Base-by-base conservation (phyloP, 805 yeast species). In the Yamadazyma nakazawae region DNA sequence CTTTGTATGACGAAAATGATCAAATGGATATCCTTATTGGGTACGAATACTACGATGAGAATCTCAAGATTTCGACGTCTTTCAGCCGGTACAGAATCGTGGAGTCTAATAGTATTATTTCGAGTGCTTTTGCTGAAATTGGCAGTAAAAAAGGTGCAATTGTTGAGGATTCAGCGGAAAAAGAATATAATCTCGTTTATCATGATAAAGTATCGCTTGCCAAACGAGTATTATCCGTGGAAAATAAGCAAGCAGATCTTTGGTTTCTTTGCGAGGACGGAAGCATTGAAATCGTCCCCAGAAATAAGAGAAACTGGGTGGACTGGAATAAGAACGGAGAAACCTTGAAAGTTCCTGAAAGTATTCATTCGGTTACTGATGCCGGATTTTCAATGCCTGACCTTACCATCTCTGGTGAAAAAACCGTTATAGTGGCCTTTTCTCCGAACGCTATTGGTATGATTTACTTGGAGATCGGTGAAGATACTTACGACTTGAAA, bases 371-470 rank as follows among this genome's bases (percentile, higher is more conserved):
- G 0, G 54, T 82, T 2, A 63, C 73, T 26, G 86, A 82, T 52
- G 70, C 78, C 5, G 88, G 86, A 0, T 83, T 75, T 56, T 60
- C 66, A 40, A 70, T 81, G 37, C 77, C 81, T 0, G 54, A 54
- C 25, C 16, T 52, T 3, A 37, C 48, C n/a, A 18, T 45, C 11
- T 24, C 42, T 1, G 35, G 43, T 2, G 43, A 44, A 5, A 42
- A 47, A 14, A 73, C 78, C 7, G 57, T 66, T 14, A 54, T 66
- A 14, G 54, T 70, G 10, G 66, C 73, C 3, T 54, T 81, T 2
- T 79, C 85, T 2, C 84, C 85, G 2, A 77, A 76, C 50, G 50
- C 77, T 36, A 66, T 79, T 11, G 72, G 81, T 3, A 39, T 68
- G 6, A 70, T 60, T 2, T 68, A 66, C 48, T 43, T 56, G 1